These are phyloP conservation scores for Macrophomina tecta DNA, from an alignment of 2,329 filamentous ascomycete genomes.

Conservation along the genomic window DNA sequence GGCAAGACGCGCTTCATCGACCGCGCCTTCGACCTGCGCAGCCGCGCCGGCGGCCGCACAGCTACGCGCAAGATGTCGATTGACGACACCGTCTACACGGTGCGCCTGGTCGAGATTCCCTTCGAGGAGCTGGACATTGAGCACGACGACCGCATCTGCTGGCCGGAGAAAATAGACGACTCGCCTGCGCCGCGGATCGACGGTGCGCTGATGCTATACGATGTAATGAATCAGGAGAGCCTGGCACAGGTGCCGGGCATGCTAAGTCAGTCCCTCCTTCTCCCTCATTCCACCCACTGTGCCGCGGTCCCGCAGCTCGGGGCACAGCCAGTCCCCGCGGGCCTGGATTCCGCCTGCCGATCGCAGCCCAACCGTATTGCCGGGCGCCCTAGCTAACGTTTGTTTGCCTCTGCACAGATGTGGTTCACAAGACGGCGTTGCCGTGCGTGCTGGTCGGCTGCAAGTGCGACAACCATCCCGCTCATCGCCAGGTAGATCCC, in stretches of 20 bases:
- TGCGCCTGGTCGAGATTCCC: constrained; percentile 63
- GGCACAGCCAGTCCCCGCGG: constrained; percentile 31
- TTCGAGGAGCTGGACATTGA: constrained; percentile 59
- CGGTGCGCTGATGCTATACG: constrained; percentile 84
- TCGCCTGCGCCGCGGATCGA: constrained; percentile 77
- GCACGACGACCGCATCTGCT: constrained; percentile 59
- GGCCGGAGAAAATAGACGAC: constrained; percentile 65
- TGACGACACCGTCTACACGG: constrained; percentile 61
- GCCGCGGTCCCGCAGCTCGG: constrained; percentile 28
- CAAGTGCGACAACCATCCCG: constrained; percentile 83
- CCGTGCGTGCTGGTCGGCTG: constrained; percentile 84
- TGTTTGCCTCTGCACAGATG: constrained; percentile 60
- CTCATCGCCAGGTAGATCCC: constrained; percentile 73
- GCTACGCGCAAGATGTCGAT: constrained; percentile 60
- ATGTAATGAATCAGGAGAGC: constrained; percentile 79
- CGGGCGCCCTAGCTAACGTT: constrained; percentile 25
- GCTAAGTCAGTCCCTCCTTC: constrained; percentile 68
- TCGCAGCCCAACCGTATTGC: constrained; percentile 20
- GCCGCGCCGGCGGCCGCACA: constrained; percentile 3
- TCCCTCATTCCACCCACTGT: background rate
- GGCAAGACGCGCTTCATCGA: constrained; percentile 67
- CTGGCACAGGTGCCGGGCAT: constrained; percentile 76
- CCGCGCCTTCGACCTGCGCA: constrained; percentile 58
- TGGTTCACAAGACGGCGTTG: constrained; percentile 72
- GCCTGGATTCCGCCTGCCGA: constrained; percentile 10